Percentiles rank a stretch among this genome's conserved stretches.
These are phyloP conservation scores for Grigorovia transvaalensis DNA, from an alignment of 805 yeast genomes.

Conservation along the genomic window DNA sequence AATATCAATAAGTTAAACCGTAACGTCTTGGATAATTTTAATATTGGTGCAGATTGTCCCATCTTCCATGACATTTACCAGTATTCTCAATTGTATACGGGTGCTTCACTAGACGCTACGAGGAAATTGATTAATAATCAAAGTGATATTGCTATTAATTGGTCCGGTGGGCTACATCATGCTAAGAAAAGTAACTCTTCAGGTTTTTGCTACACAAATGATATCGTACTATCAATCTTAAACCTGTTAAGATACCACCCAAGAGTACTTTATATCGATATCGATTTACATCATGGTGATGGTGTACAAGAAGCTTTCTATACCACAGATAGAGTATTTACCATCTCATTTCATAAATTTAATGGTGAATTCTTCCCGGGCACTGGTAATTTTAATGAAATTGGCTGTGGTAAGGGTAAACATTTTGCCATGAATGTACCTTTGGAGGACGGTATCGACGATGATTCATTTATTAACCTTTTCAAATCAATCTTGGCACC, in stretches of 20 bases:
- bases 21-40: conserved; percentile 49
- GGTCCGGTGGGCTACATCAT: conserved; percentile 90
- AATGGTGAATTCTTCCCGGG: conserved; percentile 89
- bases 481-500: conserved; percentile 80
- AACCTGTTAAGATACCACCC: conserved; percentile 75
- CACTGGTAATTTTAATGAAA: conserved; percentile 77
- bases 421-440: conserved; percentile 82
- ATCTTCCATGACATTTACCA: conserved; percentile 72
- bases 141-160: conserved; percentile 85
- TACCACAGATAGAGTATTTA: conserved; percentile 84
- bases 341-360: conserved; percentile 82
- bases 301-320: conserved; percentile 94
- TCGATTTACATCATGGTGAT: conserved; percentile 90
- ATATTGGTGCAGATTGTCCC: conserved; percentile 93
- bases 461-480: conserved; percentile 40
- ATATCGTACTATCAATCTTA: conserved; percentile 75
- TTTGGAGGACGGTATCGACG: conserved; percentile 87
- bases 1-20: conserved; percentile 45
- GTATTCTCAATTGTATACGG: conserved; percentile 71
- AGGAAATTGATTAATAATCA: conserved; percentile 71
- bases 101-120: conserved; percentile 86
- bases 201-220: conserved; percentile 87
- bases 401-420: conserved; percentile 78
- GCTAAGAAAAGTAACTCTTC: conserved; percentile 85
- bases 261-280: conserved; percentile 78